These are phyloP conservation scores for Nakazawaea siamensis DNA, from an alignment of 805 yeast genomes.

Conservation along the genomic window DNA sequence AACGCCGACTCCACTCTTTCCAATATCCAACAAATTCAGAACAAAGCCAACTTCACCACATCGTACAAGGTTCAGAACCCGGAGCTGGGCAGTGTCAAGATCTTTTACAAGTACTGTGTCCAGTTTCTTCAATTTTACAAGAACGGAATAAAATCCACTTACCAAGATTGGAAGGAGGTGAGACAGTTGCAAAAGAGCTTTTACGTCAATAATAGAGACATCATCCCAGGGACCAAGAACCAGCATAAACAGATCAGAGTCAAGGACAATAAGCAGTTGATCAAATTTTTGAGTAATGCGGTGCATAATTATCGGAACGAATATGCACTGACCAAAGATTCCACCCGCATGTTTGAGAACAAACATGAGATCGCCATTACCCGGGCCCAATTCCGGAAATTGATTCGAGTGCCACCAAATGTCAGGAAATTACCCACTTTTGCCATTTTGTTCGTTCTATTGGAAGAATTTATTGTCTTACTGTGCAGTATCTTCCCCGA, in stretches of 20 bases:
- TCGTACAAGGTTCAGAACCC: conserved; percentile 1
- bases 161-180: conserved; percentile 32
- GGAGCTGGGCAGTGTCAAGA: conserved; percentile 3
- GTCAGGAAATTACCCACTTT: conserved; percentile 49
- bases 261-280: conserved; percentile 12
- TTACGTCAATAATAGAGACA: conserved; percentile 19
- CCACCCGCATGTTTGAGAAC: conserved; percentile 7
- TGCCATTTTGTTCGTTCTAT: conserved; percentile 41
- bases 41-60: not conserved
- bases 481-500: conserved; percentile 45
- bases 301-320: conserved; percentile 16
- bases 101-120: conserved; percentile 15
- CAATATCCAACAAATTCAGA: conserved; percentile 5
- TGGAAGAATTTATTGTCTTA: conserved; percentile 50
- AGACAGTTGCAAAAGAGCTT: conserved; percentile 19
- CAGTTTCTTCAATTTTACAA: conserved; percentile 41
- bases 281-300: conserved; percentile 19
- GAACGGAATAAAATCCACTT: conserved; percentile 47
- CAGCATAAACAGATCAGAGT: conserved; percentile 14
- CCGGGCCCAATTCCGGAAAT: conserved; percentile 40
- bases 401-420: conserved; percentile 43
- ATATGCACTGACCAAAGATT: conserved; percentile 10
- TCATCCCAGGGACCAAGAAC: conserved; percentile 17
- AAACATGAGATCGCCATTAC: conserved; percentile 13
- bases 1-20: conserved; percentile 6